Evolutionary conservation across 2,329 filamentous ascomycete species (phyloP), one percentile per base, ranked within the genome.

Genomic region (Ophiostoma montium): DNA sequence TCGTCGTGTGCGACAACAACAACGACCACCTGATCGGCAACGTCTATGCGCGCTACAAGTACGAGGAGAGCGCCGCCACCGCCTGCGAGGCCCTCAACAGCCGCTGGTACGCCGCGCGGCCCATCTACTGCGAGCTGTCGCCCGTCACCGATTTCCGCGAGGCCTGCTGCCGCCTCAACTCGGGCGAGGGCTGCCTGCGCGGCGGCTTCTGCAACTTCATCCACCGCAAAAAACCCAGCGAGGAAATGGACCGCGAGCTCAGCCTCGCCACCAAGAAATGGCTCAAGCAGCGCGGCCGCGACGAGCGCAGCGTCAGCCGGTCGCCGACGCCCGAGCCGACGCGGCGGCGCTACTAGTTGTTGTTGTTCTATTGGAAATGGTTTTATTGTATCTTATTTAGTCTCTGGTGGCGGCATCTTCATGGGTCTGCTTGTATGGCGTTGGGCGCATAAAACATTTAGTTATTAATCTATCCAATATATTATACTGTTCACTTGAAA

Each of bases 191-290:
- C 41, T 98, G 92, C 67, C 88, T 95, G 39, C 77, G 92, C 56
- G 92, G 89, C 54, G 92, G 92, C 31, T 96, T 96, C 72, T 98
- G 92, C 75, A 98, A 98, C 67, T 98, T 98, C 66, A 98, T 98
- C 57, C 92, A 98, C 65, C 79, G 92, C 62, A 98, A 98, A 73
- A 92, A 96, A 63, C 92, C 92, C 4, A 79, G 77, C 57, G 72
- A 86, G 11, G 90, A 96, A 69, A 71, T 98, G 58, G 92, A 98
- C 54, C 72, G 83, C 55, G 92, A 98, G 58, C 66, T 98, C 58
- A 80, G 84, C 55, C 74, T 96, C 57, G 79, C 80, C 59, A 96
- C 90, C 54, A 94, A 95, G 77, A 96, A 96, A 74, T 96, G 90
- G 89, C 70, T 96, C 62, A 86, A 86, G 70, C 69, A 79, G 68